These are phyloP conservation scores for Emmonsiellopsis sp. DNA, from an alignment of 2,329 filamentous ascomycete species.

Conservation along the genomic window DNA sequence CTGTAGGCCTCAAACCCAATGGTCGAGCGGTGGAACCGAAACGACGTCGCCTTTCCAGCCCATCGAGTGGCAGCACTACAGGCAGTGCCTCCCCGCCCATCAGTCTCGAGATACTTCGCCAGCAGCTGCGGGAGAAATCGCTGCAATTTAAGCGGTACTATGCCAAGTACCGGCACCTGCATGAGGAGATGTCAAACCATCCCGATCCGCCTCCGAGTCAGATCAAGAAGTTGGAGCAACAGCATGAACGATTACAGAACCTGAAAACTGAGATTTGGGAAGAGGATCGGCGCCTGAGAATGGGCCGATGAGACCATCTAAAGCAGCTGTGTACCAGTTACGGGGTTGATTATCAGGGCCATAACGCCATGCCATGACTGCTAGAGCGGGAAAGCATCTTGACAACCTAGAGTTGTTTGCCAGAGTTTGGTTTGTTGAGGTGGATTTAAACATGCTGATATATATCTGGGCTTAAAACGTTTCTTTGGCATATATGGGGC, in stretches of 20 bases:
- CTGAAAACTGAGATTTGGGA: slow-evolving; percentile 51
- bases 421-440: no score
- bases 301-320: not conserved
- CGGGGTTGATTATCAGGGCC: no score
- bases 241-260: slow-evolving; percentile 44
- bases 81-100: slow-evolving; percentile 32
- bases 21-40: slow-evolving; percentile 32
- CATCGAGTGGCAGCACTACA: slow-evolving; percentile 31
- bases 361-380: no score
- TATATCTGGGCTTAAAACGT: no score
- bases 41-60: slow-evolving; percentile 26
- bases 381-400: no score
- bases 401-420: no score
- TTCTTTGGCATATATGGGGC: no score
- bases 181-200: slow-evolving; percentile 35
- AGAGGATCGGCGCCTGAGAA: slow-evolving; percentile 29
- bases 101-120: slow-evolving; percentile 26
- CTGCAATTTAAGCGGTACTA: slow-evolving; percentile 48
- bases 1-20: slow-evolving; percentile 18
- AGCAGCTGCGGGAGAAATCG: slow-evolving; percentile 32
- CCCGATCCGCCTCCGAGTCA: slow-evolving; percentile 39
- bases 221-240: slow-evolving; percentile 42
- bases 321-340: no score
- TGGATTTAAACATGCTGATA: no score
- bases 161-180: slow-evolving; percentile 47